Evolutionary conservation across 2,329 filamentous ascomycete genomes (phyloP).

Genomic region (Pestalotiopsis sp.): DNA sequence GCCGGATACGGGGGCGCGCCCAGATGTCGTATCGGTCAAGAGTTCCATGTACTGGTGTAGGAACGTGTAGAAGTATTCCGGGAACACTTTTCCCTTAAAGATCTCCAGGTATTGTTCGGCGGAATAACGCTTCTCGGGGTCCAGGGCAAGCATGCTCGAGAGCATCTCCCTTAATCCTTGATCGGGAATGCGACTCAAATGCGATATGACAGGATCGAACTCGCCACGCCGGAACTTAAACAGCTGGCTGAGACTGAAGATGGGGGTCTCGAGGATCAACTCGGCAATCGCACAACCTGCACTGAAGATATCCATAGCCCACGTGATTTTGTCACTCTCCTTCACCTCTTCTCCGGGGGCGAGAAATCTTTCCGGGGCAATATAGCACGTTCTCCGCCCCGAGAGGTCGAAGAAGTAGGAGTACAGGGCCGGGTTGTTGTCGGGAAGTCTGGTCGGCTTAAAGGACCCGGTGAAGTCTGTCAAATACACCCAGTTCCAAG

Average conservation of each 20-base stretch:
- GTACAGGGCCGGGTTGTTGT: slow-evolving; percentile 96
- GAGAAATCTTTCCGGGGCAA: slow-evolving; percentile 91
- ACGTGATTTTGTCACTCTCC: slow-evolving; percentile 64
- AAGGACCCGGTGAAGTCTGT: slow-evolving; percentile 97
- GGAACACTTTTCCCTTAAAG: slow-evolving; percentile 90
- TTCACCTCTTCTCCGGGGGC: slow-evolving; percentile 68
- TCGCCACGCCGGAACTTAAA: slow-evolving; percentile 93
- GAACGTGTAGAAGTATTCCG: slow-evolving; percentile 96
- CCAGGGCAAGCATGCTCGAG: slow-evolving; percentile 92
- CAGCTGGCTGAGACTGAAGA: slow-evolving; percentile 96
- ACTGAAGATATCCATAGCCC: slow-evolving; percentile 99
- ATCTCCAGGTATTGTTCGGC: slow-evolving; percentile 93
- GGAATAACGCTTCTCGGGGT: slow-evolving; percentile 88
- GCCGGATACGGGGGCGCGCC: slow-evolving; percentile 71
- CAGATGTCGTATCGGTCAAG: slow-evolving; percentile 87
- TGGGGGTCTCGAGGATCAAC: slow-evolving; percentile 89
- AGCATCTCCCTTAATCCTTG: slow-evolving; percentile 86
- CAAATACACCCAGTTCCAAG: slow-evolving; percentile 99
- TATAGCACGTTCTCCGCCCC: slow-evolving; percentile 87
- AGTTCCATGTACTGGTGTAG: slow-evolving; percentile 97
- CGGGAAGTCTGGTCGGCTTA: slow-evolving; percentile 90
- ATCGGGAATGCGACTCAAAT: slow-evolving; percentile 86
- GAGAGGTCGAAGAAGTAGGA: slow-evolving; percentile 98
- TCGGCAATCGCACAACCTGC: slow-evolving; percentile 96
- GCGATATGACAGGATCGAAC: slow-evolving; percentile 82